A percentile compares a stretch with the other conserved stretches of the same genome.
phyloP scores from a whole-genome alignment of 495 filamentous ascomycete species.

The Podospora bellae-mahoneyi region DNA sequence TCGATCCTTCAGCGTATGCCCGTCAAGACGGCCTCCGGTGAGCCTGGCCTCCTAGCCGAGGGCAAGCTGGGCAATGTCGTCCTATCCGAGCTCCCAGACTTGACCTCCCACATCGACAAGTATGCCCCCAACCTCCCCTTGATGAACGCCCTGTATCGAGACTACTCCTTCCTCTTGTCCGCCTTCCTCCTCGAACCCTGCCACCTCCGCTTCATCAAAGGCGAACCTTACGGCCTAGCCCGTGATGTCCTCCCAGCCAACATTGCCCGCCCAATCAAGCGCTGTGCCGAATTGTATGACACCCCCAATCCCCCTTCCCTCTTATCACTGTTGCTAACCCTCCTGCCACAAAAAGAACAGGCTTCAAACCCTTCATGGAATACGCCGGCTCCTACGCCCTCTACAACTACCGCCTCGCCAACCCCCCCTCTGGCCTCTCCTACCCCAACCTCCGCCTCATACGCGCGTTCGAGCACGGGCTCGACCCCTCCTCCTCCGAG shows the following conservation, averaged over 20 bases:
- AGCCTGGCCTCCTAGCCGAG: conserved; percentile 71
- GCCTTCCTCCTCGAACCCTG: conserved; percentile 94
- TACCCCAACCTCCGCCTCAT: conserved; percentile 74
- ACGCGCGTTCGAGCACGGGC: conserved; percentile 82
- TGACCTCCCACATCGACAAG: conserved; percentile 66
- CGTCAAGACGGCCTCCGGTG: conserved; percentile 63
- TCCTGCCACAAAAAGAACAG: conserved; percentile 38
- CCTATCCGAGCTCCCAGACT: conserved; percentile 63
- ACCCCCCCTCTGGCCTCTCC: conserved; percentile 61
- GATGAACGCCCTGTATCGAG: conserved; percentile 79
- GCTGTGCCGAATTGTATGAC: conserved; percentile 74
- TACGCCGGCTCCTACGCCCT: conserved; percentile 89
- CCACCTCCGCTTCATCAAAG: conserved; percentile 66
- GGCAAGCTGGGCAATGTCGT: conserved; percentile 69
- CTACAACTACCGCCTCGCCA: conserved; percentile 76
- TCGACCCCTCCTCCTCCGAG: conserved; percentile 82
- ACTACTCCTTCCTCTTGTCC: conserved; percentile 85
- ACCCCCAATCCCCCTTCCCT: not conserved
- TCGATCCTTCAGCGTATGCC: conserved; percentile 71
- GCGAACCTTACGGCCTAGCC: conserved; percentile 70
- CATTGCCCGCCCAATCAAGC: conserved; percentile 71
- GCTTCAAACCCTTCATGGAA: conserved; percentile 89
- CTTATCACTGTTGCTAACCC: not conserved
- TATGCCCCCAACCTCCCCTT: conserved; percentile 65
- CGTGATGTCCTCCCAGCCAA: conserved; percentile 64